Evolutionary conservation across 768 basidiomycete genomes (phyloP).

Genomic region (Auriscalpium microsporum): DNA sequence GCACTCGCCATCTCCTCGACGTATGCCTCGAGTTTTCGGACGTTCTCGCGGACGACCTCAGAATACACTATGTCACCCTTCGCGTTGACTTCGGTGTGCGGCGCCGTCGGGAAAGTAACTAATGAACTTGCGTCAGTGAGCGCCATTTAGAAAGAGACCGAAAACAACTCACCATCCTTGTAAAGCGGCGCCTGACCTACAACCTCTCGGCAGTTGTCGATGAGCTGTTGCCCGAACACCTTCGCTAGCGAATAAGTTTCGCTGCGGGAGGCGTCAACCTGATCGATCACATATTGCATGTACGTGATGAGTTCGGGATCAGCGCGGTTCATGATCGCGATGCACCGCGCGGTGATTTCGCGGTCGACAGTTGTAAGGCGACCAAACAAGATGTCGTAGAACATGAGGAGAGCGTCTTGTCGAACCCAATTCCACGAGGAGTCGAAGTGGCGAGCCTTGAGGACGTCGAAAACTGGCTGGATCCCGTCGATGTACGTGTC

Average conservation of each 20-base stretch:
- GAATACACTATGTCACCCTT: slow-evolving; percentile 94
- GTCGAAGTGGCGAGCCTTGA: slow-evolving; percentile 97
- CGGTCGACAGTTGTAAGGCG: slow-evolving; percentile 90
- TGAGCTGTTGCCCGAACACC: slow-evolving; percentile 91
- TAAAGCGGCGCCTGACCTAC: slow-evolving; percentile 81
- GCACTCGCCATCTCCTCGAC: slow-evolving; percentile 98
- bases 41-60: slow-evolving; percentile 92
- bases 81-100: slow-evolving; percentile 85
- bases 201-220: slow-evolving; percentile 87
- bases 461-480: slow-evolving; percentile 86
- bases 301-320: slow-evolving; percentile 86
- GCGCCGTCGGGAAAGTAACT: slow-evolving; percentile 99
- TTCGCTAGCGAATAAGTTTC: slow-evolving; percentile 94
- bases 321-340: slow-evolving; percentile 94
- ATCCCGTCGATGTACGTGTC: slow-evolving; percentile 92
- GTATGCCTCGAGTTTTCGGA: slow-evolving; percentile 96
- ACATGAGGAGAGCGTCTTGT: slow-evolving; percentile 94
- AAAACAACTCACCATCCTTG: slow-evolving; percentile 71
- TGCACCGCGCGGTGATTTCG: slow-evolving; percentile 94
- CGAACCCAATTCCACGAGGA: slow-evolving; percentile 99
- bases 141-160: background rate
- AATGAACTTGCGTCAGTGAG: background rate
- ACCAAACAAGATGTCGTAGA: slow-evolving; percentile 97
- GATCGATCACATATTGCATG: slow-evolving; percentile 94
- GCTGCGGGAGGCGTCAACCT: slow-evolving; percentile 70